phyloP scores from a whole-genome alignment of 371 early-diverging fungal species.

The Paraphysoderma sedebokerense region DNA sequence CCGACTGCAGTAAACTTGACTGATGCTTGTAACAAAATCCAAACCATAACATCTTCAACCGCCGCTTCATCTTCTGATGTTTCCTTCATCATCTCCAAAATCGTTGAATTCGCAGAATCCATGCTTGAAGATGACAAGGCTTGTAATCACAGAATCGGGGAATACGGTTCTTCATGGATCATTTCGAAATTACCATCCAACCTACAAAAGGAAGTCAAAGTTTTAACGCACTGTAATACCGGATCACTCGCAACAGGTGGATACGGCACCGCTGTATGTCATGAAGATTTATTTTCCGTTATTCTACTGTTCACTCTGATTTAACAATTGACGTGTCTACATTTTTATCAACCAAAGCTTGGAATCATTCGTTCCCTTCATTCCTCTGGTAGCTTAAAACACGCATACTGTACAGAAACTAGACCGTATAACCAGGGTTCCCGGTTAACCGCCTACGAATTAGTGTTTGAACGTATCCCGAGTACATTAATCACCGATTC shows the following conservation, averaged over 20 bases:
- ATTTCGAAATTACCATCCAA: slow-evolving; percentile 7
- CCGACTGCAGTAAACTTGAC: slow-evolving; percentile 95
- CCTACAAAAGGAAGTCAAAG: slow-evolving; percentile 27
- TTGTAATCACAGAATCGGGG: slow-evolving; percentile 80
- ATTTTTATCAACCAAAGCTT: slow-evolving; percentile 15
- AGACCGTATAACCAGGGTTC: slow-evolving; percentile 94
- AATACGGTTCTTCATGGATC: slow-evolving; percentile 52
- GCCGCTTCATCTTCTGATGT: slow-evolving; percentile 13
- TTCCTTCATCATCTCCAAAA: slow-evolving; percentile 2
- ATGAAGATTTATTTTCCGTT: too few relatives aligned
- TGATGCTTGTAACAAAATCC: slow-evolving; percentile 67
- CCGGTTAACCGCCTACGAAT: slow-evolving; percentile 85
- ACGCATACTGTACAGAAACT: slow-evolving; percentile 88
- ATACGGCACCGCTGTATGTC: slow-evolving; percentile 68
- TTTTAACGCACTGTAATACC: slow-evolving; percentile 93
- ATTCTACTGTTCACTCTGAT: not conserved
- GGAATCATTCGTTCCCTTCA: slow-evolving; percentile 69
- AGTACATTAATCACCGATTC: slow-evolving; percentile 77
- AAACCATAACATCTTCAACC: too few relatives aligned
- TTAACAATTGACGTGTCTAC: not conserved
- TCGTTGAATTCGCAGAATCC: not conserved
- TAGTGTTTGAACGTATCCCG: slow-evolving; percentile 79
- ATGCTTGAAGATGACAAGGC: slow-evolving; percentile 39
- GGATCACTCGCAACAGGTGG: slow-evolving; percentile 77
- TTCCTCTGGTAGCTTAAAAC: slow-evolving; percentile 29